Conservation (phyloP, 1,139 yeast genomes). For the Zygoascus meyerae region DNA sequence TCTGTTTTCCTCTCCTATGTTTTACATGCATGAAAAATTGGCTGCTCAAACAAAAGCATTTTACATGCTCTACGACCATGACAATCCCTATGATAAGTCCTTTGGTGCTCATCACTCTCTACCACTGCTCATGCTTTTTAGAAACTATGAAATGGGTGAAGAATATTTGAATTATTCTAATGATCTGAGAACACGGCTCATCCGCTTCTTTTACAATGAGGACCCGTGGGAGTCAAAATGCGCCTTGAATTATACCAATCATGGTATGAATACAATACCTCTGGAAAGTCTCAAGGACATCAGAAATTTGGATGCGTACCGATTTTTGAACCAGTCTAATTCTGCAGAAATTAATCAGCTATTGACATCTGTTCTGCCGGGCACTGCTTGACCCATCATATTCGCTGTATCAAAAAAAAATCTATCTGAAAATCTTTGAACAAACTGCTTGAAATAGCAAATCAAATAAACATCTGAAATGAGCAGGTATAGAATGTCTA, state of each 20-base stretch:
- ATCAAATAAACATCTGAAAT: too few relatives aligned
- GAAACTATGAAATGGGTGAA: constrained; percentile 1
- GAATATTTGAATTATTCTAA: constrained; percentile 3
- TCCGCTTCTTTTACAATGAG: not conserved
- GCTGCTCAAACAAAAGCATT: not conserved
- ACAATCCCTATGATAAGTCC: not conserved
- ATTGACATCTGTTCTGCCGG: too few relatives aligned
- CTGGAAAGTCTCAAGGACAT: not conserved
- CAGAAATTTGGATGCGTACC: constrained; percentile 1
- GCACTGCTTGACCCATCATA: too few relatives aligned
- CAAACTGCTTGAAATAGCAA: too few relatives aligned
- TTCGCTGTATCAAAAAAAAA: too few relatives aligned
- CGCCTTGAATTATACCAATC: not conserved
- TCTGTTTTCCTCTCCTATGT: not conserved
- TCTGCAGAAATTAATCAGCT: not conserved
- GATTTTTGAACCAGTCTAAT: not conserved
- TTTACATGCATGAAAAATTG: not conserved
- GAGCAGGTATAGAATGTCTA: too few relatives aligned
- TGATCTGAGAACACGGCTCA: not conserved
- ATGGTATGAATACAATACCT: not conserved
- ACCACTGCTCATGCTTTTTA: constrained; percentile 6
- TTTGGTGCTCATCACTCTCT: constrained; percentile 6
- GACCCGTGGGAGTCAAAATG: constrained; percentile 5
- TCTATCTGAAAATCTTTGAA: too few relatives aligned
- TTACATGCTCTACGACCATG: constrained; percentile 1